Evolutionary conservation across 805 yeast genomes (phyloP).

Genomic region (Sungouiozyma intestinalis): DNA sequence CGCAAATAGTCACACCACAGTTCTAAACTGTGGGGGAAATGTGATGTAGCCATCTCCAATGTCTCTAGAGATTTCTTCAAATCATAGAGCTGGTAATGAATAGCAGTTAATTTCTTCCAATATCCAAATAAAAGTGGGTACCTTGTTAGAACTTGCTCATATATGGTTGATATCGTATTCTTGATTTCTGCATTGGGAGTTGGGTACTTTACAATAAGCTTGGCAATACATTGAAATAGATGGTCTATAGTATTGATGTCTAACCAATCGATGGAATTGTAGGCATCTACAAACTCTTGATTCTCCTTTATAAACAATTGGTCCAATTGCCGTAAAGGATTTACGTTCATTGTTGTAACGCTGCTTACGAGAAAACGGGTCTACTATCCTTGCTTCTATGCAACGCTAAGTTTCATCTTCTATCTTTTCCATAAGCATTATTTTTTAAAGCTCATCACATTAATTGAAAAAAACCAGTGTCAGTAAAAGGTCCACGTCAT

Average conservation of each 20-base stretch:
- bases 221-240: constrained; percentile 28
- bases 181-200: constrained; percentile 27
- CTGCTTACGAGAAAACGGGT: neutral
- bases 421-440: no score
- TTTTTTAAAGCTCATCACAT: neutral
- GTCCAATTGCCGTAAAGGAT: constrained; percentile 15
- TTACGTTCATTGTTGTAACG: neutral
- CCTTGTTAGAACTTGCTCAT: constrained; percentile 35
- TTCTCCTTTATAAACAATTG: constrained; percentile 22
- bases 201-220: constrained; percentile 26
- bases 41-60: constrained; percentile 34
- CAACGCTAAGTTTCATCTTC: no score
- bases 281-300: constrained; percentile 14
- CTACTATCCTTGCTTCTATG: no score
- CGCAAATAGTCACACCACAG: constrained; percentile 59
- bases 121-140: constrained; percentile 51
- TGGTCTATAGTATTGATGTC: constrained; percentile 34
- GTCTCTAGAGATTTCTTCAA: constrained; percentile 38
- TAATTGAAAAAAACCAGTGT: neutral
- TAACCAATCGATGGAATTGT: constrained; percentile 19
- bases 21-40: constrained; percentile 50
- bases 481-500: neutral
- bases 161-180: constrained; percentile 16
- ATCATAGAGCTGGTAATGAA: constrained; percentile 49
- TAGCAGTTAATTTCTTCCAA: constrained; percentile 53